Evolutionary conservation across 257 asterid species (phyloP).

Genomic region (Nicotiana knightiana): DNA sequence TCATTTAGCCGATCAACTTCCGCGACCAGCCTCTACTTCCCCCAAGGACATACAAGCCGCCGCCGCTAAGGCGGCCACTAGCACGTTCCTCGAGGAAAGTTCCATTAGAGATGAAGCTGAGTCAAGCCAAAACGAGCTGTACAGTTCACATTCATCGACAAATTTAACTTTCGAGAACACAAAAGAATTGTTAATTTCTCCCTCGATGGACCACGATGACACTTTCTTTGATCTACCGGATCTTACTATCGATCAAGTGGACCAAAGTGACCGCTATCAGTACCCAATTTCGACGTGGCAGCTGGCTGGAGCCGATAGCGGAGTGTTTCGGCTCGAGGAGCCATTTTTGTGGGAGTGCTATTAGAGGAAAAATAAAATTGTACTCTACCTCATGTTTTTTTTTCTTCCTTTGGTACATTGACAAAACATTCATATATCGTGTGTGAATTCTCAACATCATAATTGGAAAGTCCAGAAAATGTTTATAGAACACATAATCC

Average conservation of each 20-base stretch:
- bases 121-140: slow-evolving; percentile 19
- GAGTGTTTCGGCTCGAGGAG: slow-evolving; percentile 63
- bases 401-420: slow-evolving; percentile 7
- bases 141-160: slow-evolving; percentile 37
- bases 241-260: slow-evolving; percentile 32
- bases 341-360: slow-evolving; percentile 56
- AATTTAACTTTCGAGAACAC: slow-evolving; percentile 34
- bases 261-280: slow-evolving; percentile 27
- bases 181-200: slow-evolving; percentile 38
- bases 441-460: slow-evolving; percentile 15
- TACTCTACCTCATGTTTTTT: neutral
- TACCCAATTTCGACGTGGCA: slow-evolving; percentile 57
- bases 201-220: slow-evolving; percentile 53
- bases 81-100: slow-evolving; percentile 20
- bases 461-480: slow-evolving; percentile 4
- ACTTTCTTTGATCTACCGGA: slow-evolving; percentile 75
- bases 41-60: slow-evolving; percentile 90
- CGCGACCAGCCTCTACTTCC: slow-evolving; percentile 59
- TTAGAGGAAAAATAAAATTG: slow-evolving; percentile 5
- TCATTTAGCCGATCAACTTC: slow-evolving; percentile 50
- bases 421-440: neutral
- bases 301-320: slow-evolving; percentile 50
- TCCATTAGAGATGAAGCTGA: slow-evolving; percentile 19
- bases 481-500: neutral
- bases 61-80: slow-evolving; percentile 66